phyloP scores from a whole-genome alignment of 495 filamentous ascomycete genomes.

The Lindgomyces ingoldianus region DNA sequence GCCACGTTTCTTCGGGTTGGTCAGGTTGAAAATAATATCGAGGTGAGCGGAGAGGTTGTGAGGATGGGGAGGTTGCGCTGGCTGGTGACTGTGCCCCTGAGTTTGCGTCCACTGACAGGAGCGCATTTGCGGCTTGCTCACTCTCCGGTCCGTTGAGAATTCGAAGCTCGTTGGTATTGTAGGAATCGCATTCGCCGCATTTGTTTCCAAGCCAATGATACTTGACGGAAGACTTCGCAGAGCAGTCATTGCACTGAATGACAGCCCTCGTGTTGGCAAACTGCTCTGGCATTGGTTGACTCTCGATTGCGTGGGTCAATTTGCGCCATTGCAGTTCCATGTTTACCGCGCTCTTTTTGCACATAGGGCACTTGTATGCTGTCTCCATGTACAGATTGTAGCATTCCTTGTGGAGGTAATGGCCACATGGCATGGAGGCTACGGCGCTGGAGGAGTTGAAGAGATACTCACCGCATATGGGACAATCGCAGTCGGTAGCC shows the following conservation, averaged over 20 bases:
- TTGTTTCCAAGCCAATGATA: constrained; percentile 96
- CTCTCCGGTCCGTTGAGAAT: constrained; percentile 40
- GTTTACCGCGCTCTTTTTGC: constrained; percentile 88
- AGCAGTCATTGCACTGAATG: constrained; percentile 93
- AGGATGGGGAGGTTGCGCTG: constrained; percentile 20
- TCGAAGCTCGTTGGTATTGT: constrained; percentile 49
- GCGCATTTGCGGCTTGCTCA: constrained; percentile 36
- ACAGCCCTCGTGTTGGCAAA: constrained; percentile 78
- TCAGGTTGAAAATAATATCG: constrained; percentile 34
- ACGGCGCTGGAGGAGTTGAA: constrained; percentile 89
- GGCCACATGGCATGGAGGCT: constrained; percentile 93
- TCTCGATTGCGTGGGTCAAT: constrained; percentile 78
- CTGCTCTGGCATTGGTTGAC: constrained; percentile 80
- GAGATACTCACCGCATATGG: constrained; percentile 98
- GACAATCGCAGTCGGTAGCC: constrained; percentile 92
- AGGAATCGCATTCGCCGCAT: constrained; percentile 66
- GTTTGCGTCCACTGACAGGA: constrained; percentile 22
- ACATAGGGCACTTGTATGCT: constrained; percentile 93
- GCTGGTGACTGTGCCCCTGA: constrained; percentile 14
- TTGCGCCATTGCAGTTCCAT: constrained; percentile 96
- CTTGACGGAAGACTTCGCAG: constrained; percentile 74
- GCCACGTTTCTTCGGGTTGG: constrained; percentile 30
- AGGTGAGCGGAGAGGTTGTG: constrained; percentile 25
- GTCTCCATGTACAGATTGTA: constrained; percentile 79
- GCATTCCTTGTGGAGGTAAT: constrained; percentile 89